A percentile compares a stretch with the other conserved stretches of the same genome.
phyloP scores from a whole-genome alignment of 441 rosid genomes.

The Arabidopsis lyrata region DNA sequence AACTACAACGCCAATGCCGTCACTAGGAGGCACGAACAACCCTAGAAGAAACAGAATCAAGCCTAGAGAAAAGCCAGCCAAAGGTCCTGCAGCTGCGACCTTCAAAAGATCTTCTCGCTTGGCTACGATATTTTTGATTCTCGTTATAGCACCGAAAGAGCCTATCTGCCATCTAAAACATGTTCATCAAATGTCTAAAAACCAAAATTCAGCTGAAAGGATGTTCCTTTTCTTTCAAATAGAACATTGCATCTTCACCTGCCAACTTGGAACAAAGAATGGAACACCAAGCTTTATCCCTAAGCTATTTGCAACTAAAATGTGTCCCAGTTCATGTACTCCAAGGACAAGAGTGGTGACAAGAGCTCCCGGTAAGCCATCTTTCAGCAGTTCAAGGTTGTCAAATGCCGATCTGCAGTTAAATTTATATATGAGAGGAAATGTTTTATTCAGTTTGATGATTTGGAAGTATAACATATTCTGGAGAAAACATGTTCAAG shows the following conservation, averaged over 20 bases:
- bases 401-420: conserved; percentile 77
- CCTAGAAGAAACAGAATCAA: conserved; percentile 77
- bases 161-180: conserved; percentile 90
- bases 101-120: conserved; percentile 92
- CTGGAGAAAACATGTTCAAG: conserved; percentile 18
- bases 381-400: conserved; percentile 68
- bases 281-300: conserved; percentile 90
- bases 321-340: conserved; percentile 82
- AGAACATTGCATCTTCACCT: conserved; percentile 60
- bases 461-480: conserved; percentile 17
- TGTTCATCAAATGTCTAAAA: conserved; percentile 43
- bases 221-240: conserved; percentile 20
- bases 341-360: conserved; percentile 82
- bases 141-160: conserved; percentile 95
- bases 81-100: conserved; percentile 93
- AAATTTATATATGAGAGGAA: conserved; percentile 13
- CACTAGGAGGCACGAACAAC: conserved; percentile 80
- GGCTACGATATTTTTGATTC: conserved; percentile 77
- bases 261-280: conserved; percentile 97
- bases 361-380: conserved; percentile 90
- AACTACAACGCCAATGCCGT: conserved; percentile 82
- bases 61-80: conserved; percentile 90
- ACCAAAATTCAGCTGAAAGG: conserved; percentile 14
- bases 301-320: conserved; percentile 63
- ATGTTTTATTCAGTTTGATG: background rate